Evolutionary conservation across 306 rosid genomes (phyloP), one percentile per base, ranked within the genome.

Genomic region (Echinosophora koreensis): DNA sequence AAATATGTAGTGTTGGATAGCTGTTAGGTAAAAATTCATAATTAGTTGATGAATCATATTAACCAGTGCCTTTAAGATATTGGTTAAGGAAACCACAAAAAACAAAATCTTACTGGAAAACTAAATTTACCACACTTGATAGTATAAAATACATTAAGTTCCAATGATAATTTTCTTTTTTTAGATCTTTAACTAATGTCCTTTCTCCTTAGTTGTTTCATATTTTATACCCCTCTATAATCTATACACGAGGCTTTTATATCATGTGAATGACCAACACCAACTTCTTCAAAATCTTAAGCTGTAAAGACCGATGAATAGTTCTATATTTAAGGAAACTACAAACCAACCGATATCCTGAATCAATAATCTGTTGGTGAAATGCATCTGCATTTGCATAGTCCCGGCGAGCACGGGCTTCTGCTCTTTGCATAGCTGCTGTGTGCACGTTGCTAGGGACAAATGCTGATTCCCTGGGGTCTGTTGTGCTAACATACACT

Each of bases 301-400:
- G 50, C 1, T 44, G n/a, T 35, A 4, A 35, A 4, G 6, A 35
- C 14, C 10, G 0, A 3, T 3, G 11, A 44, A 44, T 1, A 2
- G 49, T 44, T 9, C 8, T 10, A 10, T 44, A 10, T 10, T 2
- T 22, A 22, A 37, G 34, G 44, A 79, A 79, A 79, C 69, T 62
- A 54, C 8, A 78, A 82, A 83, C 89, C 5, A 30, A 92, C 97
- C 97, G 76, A 73, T 95, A 95, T 84, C 99, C 99, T 0, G 97
- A 76, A 67, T 83, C 91, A 16, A 70, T 72, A n/a, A 95, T 95
- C 70, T 71, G 87, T 73, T 90, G 2, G 77, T 90, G 96, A 39
- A 92, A 82, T 60, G 91, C 94, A 84, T 92, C 92, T 2, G 97
- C 97, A 32, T 75, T 76, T 18, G 67, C 35, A 62, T 84, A 87